phyloP scores from a whole-genome alignment of 2,329 filamentous ascomycete genomes.

The Rosellinia necatrix region DNA sequence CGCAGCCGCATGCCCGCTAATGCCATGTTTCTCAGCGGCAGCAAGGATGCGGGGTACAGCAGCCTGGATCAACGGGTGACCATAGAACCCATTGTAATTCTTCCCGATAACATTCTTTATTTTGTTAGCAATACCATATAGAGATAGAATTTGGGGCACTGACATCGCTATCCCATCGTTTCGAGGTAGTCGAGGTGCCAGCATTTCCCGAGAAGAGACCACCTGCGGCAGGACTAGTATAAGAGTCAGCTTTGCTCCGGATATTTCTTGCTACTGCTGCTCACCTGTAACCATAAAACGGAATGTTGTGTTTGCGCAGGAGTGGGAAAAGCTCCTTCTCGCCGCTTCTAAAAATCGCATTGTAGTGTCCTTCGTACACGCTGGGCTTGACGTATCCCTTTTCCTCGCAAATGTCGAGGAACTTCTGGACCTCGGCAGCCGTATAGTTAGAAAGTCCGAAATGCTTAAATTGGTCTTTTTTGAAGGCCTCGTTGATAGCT shows the following conservation, averaged over 20 bases:
- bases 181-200: conserved; percentile 10
- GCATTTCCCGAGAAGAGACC: conserved; percentile 35
- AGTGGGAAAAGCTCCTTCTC: conserved; percentile 50
- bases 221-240: conserved; percentile 17
- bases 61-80: conserved; percentile 34
- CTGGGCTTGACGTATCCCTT: conserved; percentile 48
- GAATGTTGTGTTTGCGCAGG: conserved; percentile 47
- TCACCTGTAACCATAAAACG: conserved; percentile 49
- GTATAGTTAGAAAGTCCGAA: conserved; percentile 55
- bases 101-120: conserved; percentile 13
- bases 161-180: conserved; percentile 21
- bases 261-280: not conserved
- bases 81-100: conserved; percentile 9
- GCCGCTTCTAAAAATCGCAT: conserved; percentile 47
- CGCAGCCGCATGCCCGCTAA: conserved; percentile 47
- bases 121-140: not conserved
- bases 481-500: conserved; percentile 48
- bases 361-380: conserved; percentile 56
- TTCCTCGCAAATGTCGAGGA: conserved; percentile 49
- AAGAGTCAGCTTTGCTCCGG: not conserved
- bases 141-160: not conserved
- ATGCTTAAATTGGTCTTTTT: conserved; percentile 37
- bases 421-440: conserved; percentile 48
- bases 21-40: conserved; percentile 41
- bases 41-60: conserved; percentile 36